A percentile compares a stretch with the other conserved stretches of the same genome.
These are phyloP conservation scores for Psilocybe azurescens DNA, from an alignment of 768 basidiomycete genomes.

Conservation along the genomic window DNA sequence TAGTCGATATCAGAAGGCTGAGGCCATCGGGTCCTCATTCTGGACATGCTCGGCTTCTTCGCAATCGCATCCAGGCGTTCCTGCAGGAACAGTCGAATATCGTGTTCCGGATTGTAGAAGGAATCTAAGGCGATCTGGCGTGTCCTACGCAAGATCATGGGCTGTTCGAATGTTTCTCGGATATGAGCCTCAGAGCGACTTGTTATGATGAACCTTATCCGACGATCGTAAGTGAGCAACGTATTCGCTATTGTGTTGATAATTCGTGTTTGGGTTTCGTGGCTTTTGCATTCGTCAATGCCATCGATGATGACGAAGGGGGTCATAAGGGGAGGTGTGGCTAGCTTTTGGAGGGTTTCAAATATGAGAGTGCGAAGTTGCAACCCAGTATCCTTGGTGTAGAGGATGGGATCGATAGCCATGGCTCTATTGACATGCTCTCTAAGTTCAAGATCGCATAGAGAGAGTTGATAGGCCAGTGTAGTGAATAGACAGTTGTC, in stretches of 20 bases:
- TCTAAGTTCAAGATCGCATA: slow-evolving; percentile 5
- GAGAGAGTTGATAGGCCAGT: slow-evolving; percentile 28
- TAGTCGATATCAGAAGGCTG: slow-evolving; percentile 5
- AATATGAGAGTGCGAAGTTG: slow-evolving; percentile 18
- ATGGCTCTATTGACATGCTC: slow-evolving; percentile 11
- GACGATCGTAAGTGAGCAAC: background rate
- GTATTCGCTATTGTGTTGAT: slow-evolving; percentile 12
- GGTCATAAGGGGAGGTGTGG: background rate
- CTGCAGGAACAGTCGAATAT: slow-evolving; percentile 17
- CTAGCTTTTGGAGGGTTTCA: slow-evolving; percentile 5
- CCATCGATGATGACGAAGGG: slow-evolving; percentile 29
- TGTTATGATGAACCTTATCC: slow-evolving; percentile 19
- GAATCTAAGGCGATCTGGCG: slow-evolving; percentile 4
- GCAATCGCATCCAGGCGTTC: slow-evolving; percentile 16
- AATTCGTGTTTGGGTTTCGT: slow-evolving; percentile 19
- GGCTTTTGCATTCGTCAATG: slow-evolving; percentile 27
- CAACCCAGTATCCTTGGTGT: slow-evolving; percentile 12
- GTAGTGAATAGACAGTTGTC: slow-evolving; percentile 15
- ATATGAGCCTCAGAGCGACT: slow-evolving; percentile 20
- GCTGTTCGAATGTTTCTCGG: slow-evolving; percentile 9
- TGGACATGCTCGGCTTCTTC: background rate
- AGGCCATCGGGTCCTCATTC: slow-evolving; percentile 5
- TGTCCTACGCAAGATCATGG: background rate
- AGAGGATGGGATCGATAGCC: slow-evolving; percentile 13
- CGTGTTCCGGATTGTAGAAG: slow-evolving; percentile 12